These are phyloP conservation scores for Fusarium illudens DNA, from an alignment of 2,329 filamentous ascomycete genomes.

Conservation along the genomic window DNA sequence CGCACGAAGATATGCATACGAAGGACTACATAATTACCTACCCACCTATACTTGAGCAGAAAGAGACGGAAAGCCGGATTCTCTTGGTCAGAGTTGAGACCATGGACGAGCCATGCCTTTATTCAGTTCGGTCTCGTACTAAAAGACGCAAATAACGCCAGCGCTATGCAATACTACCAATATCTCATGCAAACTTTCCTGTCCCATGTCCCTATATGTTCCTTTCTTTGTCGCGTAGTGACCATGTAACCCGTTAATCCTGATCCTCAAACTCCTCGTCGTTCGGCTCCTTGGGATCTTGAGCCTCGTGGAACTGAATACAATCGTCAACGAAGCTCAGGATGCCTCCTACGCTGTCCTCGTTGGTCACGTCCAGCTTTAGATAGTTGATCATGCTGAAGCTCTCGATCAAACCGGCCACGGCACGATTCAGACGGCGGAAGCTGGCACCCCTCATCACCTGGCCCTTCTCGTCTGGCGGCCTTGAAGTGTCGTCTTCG, in stretches of 20 bases:
- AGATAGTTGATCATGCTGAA: conserved; percentile 98
- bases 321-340: conserved; percentile 94
- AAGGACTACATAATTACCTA: background rate
- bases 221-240: conserved; percentile 1
- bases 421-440: conserved; percentile 82
- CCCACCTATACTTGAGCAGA: background rate
- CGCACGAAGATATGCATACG: conserved; percentile 1
- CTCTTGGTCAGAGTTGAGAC: conserved; percentile 3
- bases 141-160: conserved; percentile 41
- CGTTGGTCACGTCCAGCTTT: conserved; percentile 86
- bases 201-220: conserved; percentile 13
- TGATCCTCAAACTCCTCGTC: conserved; percentile 61
- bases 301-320: conserved; percentile 91
- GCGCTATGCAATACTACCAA: conserved; percentile 43
- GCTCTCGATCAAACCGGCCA: conserved; percentile 91
- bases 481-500: conserved; percentile 61
- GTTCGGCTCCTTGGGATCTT: conserved; percentile 85
- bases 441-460: conserved; percentile 86
- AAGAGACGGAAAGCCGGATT: conserved; percentile 29
- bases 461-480: conserved; percentile 72
- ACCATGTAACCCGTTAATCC: conserved; percentile 19
- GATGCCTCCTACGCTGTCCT: conserved; percentile 86
- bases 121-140: conserved; percentile 27
- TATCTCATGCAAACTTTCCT: conserved; percentile 26
- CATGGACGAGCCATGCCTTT: conserved; percentile 18